Percentiles rank a stretch among this genome's conserved stretches.
phyloP scores from a whole-genome alignment of 805 yeast genomes.

The Zygoascus tannicola region DNA sequence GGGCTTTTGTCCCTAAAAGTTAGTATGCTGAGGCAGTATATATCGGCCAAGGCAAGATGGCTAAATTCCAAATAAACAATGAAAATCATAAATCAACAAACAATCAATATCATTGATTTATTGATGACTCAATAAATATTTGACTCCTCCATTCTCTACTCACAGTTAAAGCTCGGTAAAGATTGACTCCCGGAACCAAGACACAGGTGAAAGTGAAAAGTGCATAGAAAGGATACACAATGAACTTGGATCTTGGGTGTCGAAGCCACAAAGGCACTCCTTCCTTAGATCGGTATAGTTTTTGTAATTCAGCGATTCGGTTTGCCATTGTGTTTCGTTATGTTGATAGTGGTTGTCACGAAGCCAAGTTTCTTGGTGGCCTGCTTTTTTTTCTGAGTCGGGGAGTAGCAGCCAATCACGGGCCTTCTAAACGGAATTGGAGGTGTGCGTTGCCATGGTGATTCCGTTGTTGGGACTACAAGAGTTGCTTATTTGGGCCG shows the following conservation, averaged over 20 bases:
- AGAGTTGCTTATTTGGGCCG: too few species aligned
- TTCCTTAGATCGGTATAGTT: conserved; percentile 29
- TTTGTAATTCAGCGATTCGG: conserved; percentile 28
- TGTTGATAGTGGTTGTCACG: neutral
- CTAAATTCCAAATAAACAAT: neutral
- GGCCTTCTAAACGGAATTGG: too few species aligned
- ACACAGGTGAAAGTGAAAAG: conserved; percentile 56
- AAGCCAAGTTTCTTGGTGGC: neutral
- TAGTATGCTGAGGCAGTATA: neutral
- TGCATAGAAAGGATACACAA: conserved; percentile 73
- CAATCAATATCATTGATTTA: neutral
- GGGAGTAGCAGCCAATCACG: too few species aligned
- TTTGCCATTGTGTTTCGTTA: conserved; percentile 10
- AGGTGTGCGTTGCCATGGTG: too few species aligned
- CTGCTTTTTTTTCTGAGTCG: neutral
- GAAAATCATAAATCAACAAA: neutral
- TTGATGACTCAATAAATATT: too few species aligned
- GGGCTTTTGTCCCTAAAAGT: neutral
- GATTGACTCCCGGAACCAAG: conserved; percentile 55
- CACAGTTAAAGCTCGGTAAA: conserved; percentile 51
- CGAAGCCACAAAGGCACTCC: conserved; percentile 31
- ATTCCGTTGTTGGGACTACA: too few species aligned
- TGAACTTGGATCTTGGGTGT: conserved; percentile 59
- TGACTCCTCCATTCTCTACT: too few species aligned
- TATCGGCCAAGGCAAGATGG: neutral